Evolutionary conservation across 1,284 basidiomycete genomes (phyloP).

Genomic region (Ceratobasidium sp.): DNA sequence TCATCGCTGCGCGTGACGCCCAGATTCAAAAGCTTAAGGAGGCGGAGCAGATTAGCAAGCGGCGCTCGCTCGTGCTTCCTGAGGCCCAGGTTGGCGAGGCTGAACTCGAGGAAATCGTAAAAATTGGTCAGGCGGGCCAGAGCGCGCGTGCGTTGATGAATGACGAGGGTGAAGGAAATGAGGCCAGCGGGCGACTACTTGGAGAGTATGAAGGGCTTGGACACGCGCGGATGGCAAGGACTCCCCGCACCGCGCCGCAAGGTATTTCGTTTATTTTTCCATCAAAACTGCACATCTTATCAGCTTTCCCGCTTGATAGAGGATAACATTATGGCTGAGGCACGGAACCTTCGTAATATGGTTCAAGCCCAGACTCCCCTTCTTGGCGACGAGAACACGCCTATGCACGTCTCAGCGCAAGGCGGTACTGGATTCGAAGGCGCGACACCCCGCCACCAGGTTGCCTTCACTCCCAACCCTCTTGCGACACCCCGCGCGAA

Average conservation of each 20-base stretch:
- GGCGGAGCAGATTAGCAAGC: too few relatives aligned
- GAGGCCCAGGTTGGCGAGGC: too few relatives aligned
- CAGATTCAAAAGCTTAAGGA: too few relatives aligned
- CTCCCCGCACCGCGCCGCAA: constrained; percentile 92
- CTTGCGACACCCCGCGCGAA: constrained; percentile 82
- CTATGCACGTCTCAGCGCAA: constrained; percentile 77
- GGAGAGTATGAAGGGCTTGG: constrained; percentile 94
- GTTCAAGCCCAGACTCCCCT: constrained; percentile 89
- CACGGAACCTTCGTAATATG: constrained; percentile 95
- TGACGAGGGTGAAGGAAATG: too few relatives aligned
- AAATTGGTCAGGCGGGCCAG: too few relatives aligned
- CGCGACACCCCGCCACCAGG: constrained; percentile 90
- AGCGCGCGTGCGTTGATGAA: too few relatives aligned
- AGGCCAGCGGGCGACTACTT: constrained; percentile 86
- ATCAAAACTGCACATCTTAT: constrained; percentile 30
- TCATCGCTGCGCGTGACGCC: too few relatives aligned
- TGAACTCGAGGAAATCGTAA: too few relatives aligned
- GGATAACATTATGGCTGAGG: constrained; percentile 95
- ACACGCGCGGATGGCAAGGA: constrained; percentile 89
- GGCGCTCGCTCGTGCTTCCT: too few relatives aligned
- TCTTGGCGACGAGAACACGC: too few relatives aligned
- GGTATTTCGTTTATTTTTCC: constrained; percentile 66
- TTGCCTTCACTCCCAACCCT: constrained; percentile 95
- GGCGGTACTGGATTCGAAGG: constrained; percentile 92
- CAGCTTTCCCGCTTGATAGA: constrained; percentile 65